Evolutionary conservation across 768 basidiomycete species (phyloP).

Genomic region (Pluteus cervinus): DNA sequence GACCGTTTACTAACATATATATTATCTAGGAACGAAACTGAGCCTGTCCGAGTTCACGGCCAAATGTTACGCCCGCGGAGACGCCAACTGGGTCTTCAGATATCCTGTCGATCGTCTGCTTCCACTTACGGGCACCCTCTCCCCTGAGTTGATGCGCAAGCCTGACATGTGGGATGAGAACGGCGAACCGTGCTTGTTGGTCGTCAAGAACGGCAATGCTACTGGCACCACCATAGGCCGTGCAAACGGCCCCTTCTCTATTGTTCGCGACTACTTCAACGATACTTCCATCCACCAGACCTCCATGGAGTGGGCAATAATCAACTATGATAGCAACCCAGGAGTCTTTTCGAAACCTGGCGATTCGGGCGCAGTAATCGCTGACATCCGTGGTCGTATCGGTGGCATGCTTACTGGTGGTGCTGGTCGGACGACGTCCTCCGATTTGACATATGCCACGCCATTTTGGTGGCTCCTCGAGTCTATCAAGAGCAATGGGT

Average conservation of each 20-base stretch:
- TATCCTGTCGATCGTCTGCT: constrained; percentile 26
- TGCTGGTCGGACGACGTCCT: constrained; percentile 17
- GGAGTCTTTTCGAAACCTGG: constrained; percentile 25
- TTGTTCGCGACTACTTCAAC: constrained; percentile 24
- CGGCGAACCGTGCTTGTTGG: constrained; percentile 24
- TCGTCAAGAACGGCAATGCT: constrained; percentile 28
- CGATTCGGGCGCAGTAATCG: constrained; percentile 32
- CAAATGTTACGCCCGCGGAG: constrained; percentile 11
- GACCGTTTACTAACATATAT: constrained; percentile 15
- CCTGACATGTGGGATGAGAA: constrained; percentile 24
- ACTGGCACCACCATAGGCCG: constrained; percentile 32
- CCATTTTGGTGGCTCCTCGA: constrained; percentile 23
- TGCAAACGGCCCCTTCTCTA: constrained; percentile 27
- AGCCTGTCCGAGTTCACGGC: constrained; percentile 9
- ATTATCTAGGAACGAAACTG: constrained; percentile 15
- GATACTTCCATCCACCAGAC: constrained; percentile 16
- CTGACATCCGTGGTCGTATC: constrained; percentile 24
- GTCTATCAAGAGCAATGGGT: constrained; percentile 10
- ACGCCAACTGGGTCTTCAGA: constrained; percentile 15
- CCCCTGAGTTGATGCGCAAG: constrained; percentile 23
- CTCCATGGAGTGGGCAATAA: constrained; percentile 27
- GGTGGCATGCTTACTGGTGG: constrained; percentile 29
- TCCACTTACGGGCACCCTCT: constrained; percentile 19
- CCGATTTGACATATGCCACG: constrained; percentile 29
- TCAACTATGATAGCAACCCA: constrained; percentile 17